Evolutionary conservation across 371 early-diverging fungal species (phyloP).

Genomic region (Rhizomucor pusillus): DNA sequence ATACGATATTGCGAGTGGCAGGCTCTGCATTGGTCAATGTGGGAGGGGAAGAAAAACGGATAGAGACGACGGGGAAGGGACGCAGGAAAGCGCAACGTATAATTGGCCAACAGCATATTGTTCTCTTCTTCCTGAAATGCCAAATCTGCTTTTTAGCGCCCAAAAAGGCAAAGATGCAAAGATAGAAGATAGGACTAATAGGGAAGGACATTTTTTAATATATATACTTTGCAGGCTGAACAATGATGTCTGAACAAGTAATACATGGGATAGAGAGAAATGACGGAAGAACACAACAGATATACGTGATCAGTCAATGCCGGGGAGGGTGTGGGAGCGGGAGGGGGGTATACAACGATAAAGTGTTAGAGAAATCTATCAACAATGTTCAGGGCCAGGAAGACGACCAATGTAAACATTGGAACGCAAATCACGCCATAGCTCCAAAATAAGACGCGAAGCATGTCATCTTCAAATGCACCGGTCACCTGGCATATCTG

Average conservation of each 20-base stretch:
- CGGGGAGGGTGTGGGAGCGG: background rate
- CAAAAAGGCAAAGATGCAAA: no score
- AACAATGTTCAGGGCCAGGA: slow-evolving; percentile 34
- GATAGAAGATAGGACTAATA: no score
- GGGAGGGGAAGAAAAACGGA: no score
- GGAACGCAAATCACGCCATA: slow-evolving; percentile 58
- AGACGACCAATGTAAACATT: slow-evolving; percentile 36
- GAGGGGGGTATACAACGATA: background rate
- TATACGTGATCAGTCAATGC: background rate
- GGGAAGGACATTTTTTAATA: no score
- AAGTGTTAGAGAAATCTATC: slow-evolving; percentile 22
- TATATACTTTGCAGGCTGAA: no score
- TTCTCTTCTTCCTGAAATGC: no score
- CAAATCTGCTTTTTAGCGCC: no score
- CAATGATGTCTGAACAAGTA: background rate
- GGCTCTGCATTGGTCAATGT: no score
- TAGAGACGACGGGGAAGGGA: no score
- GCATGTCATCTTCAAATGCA: slow-evolving; percentile 54
- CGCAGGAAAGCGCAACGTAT: no score
- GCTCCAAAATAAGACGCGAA: slow-evolving; percentile 57
- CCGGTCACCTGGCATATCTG: slow-evolving; percentile 57
- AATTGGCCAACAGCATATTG: no score
- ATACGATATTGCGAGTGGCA: no score
- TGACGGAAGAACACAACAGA: background rate
- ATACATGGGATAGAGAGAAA: background rate